phyloP scores from a whole-genome alignment of 192 early-diverging fungal genomes.

The Chytriomyces hyalinus region DNA sequence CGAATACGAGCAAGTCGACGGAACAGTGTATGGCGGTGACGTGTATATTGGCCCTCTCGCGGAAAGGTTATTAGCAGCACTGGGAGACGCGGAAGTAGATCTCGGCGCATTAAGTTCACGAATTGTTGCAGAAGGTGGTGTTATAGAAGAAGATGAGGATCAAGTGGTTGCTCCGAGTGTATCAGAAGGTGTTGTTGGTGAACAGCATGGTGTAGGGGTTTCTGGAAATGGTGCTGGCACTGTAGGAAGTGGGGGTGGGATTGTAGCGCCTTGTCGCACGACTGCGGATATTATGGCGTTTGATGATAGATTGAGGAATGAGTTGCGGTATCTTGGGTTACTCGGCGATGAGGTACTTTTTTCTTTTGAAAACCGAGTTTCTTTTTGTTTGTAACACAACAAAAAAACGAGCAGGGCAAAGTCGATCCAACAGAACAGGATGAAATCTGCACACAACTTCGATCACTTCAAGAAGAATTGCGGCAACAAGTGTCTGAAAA shows the following conservation, averaged over 20 bases:
- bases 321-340: slow-evolving; percentile 83
- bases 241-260: not conserved
- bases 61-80: slow-evolving; percentile 68
- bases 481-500: slow-evolving; percentile 74
- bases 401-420: not conserved
- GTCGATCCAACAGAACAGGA: slow-evolving; percentile 46
- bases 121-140: slow-evolving; percentile 44
- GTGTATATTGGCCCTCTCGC: slow-evolving; percentile 74
- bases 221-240: slow-evolving; percentile 10
- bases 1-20: slow-evolving; percentile 47
- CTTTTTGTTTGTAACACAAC: too few relatives aligned
- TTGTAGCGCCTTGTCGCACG: slow-evolving; percentile 17
- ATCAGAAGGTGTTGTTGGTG: slow-evolving; percentile 44
- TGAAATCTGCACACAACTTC: slow-evolving; percentile 59
- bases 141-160: not conserved
- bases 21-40: slow-evolving; percentile 56
- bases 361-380: not conserved
- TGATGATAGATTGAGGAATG: slow-evolving; percentile 82
- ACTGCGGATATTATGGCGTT: slow-evolving; percentile 65
- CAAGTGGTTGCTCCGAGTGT: not conserved
- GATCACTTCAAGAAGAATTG: slow-evolving; percentile 72
- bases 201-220: too few relatives aligned
- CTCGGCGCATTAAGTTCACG: too few relatives aligned
- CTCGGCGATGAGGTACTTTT: slow-evolving; percentile 71
- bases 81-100: too few relatives aligned